A percentile compares a stretch with the other conserved stretches of the same genome.
phyloP scores from a whole-genome alignment of 495 filamentous ascomycete genomes.

The Hyaloscypha finlandica region DNA sequence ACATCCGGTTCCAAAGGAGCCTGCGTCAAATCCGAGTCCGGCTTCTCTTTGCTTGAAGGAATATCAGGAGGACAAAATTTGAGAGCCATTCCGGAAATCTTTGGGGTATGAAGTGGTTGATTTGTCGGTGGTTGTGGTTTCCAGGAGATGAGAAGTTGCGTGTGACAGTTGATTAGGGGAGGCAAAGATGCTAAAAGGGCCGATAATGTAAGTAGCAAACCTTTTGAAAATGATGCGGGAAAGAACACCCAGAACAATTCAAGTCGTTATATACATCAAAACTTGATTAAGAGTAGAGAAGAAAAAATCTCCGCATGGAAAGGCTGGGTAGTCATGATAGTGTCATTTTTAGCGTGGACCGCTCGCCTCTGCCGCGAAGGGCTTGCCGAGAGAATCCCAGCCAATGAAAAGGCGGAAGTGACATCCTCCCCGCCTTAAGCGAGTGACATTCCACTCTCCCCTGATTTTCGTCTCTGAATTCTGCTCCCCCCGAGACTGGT shows the following conservation, averaged over 20 bases:
- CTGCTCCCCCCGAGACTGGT: not conserved
- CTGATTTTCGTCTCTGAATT: not conserved
- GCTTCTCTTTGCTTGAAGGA: not conserved
- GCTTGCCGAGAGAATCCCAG: not conserved
- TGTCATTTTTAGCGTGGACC: too few species aligned
- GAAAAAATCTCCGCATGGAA: too few species aligned
- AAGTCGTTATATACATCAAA: too few species aligned
- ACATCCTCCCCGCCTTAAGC: not conserved
- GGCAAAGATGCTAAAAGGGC: too few species aligned
- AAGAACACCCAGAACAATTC: too few species aligned
- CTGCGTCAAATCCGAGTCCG: not conserved
- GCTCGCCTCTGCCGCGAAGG: not conserved
- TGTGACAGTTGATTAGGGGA: too few species aligned
- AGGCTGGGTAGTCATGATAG: too few species aligned
- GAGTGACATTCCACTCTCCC: not conserved
- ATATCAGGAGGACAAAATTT: not conserved
- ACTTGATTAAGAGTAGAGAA: too few species aligned
- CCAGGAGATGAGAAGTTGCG: not conserved
- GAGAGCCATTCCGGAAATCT: not conserved
- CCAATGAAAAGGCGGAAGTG: not conserved
- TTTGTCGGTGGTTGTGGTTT: too few species aligned
- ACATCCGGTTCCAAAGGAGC: not conserved
- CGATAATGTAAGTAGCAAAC: too few species aligned
- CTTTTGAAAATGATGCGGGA: too few species aligned
- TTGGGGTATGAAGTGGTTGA: not conserved